Evolutionary conservation across 2,329 filamentous ascomycete species (phyloP).

Genomic region (Alternaria hordeiaustralica): DNA sequence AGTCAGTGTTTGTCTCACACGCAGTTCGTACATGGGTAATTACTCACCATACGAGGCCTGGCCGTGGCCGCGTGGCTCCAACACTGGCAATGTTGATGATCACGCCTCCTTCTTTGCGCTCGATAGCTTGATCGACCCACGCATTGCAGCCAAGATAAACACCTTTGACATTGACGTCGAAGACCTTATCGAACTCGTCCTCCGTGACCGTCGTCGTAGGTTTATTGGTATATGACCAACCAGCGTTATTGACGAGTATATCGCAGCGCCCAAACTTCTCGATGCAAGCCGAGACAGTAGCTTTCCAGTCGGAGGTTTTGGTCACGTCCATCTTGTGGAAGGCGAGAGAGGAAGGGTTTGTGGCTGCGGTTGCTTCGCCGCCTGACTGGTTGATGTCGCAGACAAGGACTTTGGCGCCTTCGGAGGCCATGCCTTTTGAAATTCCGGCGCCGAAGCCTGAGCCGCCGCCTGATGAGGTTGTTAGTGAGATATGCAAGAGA

Average conservation of each 20-base stretch:
- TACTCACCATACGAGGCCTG: constrained; percentile 70
- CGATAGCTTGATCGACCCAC: constrained; percentile 66
- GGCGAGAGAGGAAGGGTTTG: constrained; percentile 46
- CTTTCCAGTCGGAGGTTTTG: constrained; percentile 58
- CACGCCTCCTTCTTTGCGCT: constrained; percentile 62
- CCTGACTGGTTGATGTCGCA: constrained; percentile 65
- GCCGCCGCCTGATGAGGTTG: constrained; percentile 57
- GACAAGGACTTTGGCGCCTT: constrained; percentile 68
- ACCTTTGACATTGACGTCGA: constrained; percentile 73
- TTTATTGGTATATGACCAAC: constrained; percentile 60
- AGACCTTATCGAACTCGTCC: constrained; percentile 69
- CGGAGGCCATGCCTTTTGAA: constrained; percentile 63
- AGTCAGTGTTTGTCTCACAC: too few species aligned
- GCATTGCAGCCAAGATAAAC: constrained; percentile 67
- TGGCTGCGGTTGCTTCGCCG: constrained; percentile 57
- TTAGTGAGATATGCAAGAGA: constrained; percentile 3
- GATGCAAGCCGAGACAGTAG: constrained; percentile 60
- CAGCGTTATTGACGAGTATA: constrained; percentile 67
- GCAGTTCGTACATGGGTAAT: too few species aligned
- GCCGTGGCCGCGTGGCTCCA: constrained; percentile 66
- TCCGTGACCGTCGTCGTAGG: constrained; percentile 69
- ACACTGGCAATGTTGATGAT: constrained; percentile 73
- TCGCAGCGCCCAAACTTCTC: constrained; percentile 63
- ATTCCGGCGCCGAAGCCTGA: constrained; percentile 71
- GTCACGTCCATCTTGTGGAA: constrained; percentile 60